Conservation (phyloP, 2,329 filamentous ascomycete species). For the Falciphora oryzae region DNA sequence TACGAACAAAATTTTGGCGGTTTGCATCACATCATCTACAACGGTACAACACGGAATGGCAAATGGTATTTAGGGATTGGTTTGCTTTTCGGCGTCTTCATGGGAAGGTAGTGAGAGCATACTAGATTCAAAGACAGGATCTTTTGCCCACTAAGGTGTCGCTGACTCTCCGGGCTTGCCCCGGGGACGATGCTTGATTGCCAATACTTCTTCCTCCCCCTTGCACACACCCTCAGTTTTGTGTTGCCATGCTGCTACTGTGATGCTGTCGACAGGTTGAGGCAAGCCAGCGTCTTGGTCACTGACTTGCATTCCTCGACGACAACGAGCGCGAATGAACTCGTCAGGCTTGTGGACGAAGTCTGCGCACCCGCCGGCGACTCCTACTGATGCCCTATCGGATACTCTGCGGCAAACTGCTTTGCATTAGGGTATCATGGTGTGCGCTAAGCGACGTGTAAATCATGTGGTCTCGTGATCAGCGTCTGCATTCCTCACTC, state of each 20-base stretch:
- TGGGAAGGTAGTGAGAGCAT: slow-evolving; percentile 50
- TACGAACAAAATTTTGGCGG: slow-evolving; percentile 18
- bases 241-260: neutral
- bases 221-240: neutral
- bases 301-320: neutral
- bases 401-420: neutral
- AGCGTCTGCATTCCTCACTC: too few relatives aligned
- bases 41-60: slow-evolving; percentile 21
- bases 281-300: neutral
- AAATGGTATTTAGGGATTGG: slow-evolving; percentile 17
- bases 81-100: slow-evolving; percentile 41
- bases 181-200: slow-evolving; percentile 85
- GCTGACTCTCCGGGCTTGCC: slow-evolving; percentile 61
- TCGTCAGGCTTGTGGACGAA: neutral
- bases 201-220: slow-evolving; percentile 44
- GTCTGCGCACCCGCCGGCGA: neutral
- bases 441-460: neutral
- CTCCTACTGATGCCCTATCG: neutral
- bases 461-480: too few relatives aligned
- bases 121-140: slow-evolving; percentile 55
- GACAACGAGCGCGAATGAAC: neutral
- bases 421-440: neutral
- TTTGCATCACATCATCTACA: slow-evolving; percentile 1
- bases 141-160: slow-evolving; percentile 72
- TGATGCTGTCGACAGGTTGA: neutral